Conservation (phyloP, 208 protist genomes). For the Strigomonas galati region DNA sequence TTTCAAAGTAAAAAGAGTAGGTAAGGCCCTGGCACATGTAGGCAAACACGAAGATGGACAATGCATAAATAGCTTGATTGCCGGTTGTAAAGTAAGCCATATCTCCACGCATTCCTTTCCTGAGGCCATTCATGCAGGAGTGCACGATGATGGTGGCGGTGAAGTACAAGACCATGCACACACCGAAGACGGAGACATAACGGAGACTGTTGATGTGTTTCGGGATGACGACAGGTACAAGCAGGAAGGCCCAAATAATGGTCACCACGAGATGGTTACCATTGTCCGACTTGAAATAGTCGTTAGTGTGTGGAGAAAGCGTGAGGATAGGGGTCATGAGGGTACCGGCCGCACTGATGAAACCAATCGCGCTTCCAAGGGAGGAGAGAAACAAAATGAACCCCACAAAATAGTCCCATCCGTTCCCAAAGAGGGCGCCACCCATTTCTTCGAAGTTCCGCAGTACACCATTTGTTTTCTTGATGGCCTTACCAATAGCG, state of each 20-base stretch:
- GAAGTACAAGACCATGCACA: slow-evolving; percentile 51
- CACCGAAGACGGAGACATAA: slow-evolving; percentile 50
- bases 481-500: slow-evolving; percentile 41
- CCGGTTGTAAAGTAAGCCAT: slow-evolving; percentile 39
- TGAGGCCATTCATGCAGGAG: slow-evolving; percentile 35
- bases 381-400: slow-evolving; percentile 54
- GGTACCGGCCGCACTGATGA: slow-evolving; percentile 44
- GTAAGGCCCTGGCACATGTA: slow-evolving; percentile 71
- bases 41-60: slow-evolving; percentile 74
- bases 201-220: slow-evolving; percentile 75
- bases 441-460: slow-evolving; percentile 59
- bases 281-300: slow-evolving; percentile 26
- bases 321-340: slow-evolving; percentile 31
- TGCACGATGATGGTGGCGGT: slow-evolving; percentile 49
- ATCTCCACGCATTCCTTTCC: slow-evolving; percentile 28
- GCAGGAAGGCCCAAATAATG: slow-evolving; percentile 40
- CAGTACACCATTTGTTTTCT: slow-evolving; percentile 33
- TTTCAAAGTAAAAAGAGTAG: slow-evolving; percentile 48
- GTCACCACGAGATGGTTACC: slow-evolving; percentile 37
- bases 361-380: slow-evolving; percentile 48
- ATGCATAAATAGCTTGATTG: slow-evolving; percentile 41
- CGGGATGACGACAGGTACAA: slow-evolving; percentile 60
- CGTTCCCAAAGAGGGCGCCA: slow-evolving; percentile 33
- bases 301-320: slow-evolving; percentile 1
- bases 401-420: slow-evolving; percentile 38